A percentile compares a stretch with the other conserved stretches of the same genome.
These are phyloP conservation scores for Babjeviella inositovora DNA, from an alignment of 805 yeast genomes.

Conservation along the genomic window DNA sequence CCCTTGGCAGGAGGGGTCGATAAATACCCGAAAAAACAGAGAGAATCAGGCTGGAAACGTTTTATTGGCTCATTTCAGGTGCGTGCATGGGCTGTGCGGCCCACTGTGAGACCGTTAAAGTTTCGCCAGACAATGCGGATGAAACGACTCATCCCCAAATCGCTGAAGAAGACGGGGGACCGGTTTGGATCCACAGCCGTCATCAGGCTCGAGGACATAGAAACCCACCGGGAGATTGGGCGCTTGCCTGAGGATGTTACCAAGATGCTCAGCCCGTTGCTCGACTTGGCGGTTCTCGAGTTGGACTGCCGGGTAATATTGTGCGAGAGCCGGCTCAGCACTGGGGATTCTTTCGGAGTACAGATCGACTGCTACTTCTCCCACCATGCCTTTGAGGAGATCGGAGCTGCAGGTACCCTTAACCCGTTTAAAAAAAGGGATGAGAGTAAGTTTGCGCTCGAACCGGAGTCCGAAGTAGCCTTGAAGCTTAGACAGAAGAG, in stretches of 20 bases:
- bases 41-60: constrained; percentile 12
- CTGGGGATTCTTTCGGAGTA: constrained; percentile 64
- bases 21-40: not conserved
- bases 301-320: constrained; percentile 44
- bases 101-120: constrained; percentile 27
- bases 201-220: constrained; percentile 4
- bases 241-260: constrained; percentile 62
- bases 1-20: no score
- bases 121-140: constrained; percentile 25
- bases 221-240: constrained; percentile 47
- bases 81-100: constrained; percentile 61
- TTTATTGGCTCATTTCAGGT: constrained; percentile 47
- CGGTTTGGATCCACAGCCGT: constrained; percentile 2
- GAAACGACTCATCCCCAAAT: constrained; percentile 14
- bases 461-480: constrained; percentile 34
- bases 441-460: no score
- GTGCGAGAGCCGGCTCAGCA: constrained; percentile 39
- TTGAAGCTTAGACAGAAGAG: constrained; percentile 32
- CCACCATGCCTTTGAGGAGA: constrained; percentile 14
- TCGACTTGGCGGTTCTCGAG: constrained; percentile 33
- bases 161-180: constrained; percentile 4
- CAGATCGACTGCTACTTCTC: constrained; percentile 52
- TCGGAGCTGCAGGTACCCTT: constrained; percentile 3
- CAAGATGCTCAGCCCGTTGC: constrained; percentile 42
- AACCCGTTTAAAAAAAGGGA: no score